Evolutionary conservation across 2,329 filamentous ascomycete genomes (phyloP), one percentile per base, ranked within the genome.

Genomic region (Tolypocladium guangdongense): DNA sequence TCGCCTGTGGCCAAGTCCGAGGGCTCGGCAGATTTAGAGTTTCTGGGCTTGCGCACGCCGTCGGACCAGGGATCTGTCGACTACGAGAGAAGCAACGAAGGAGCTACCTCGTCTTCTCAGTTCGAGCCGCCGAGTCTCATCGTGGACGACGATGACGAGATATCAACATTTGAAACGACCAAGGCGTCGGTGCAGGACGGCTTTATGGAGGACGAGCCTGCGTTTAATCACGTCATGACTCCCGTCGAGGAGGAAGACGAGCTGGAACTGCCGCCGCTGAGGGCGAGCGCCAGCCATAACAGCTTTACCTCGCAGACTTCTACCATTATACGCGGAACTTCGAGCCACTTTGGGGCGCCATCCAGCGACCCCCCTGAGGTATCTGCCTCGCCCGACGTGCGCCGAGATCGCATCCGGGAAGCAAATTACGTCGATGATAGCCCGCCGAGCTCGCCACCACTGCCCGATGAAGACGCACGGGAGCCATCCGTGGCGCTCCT

Each of bases 391-490:
- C 74, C 74, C 2, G 61, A 59, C 38, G 52, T 68, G 7, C 60
- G 60, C 36, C 62, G 56, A 38, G 57, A 54, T 32, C 66, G 65
- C 24, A 57, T 70, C 35, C 67, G 61, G 11, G 62, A 70, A 53
- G 58, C 65, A 14, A 56, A 63, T 24, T 62, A 74, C 65, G 52
- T 70, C 58, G 69, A 68, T 41, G 65, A 70, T 20, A 78, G 75
- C 55, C 74, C 74, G 4, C 73, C 76, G 2, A 78, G 74, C 62
- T 79, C 78, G 6, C 77, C 77, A 5, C 74, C 74, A 0, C 52
- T 65, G 45, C 57, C 54, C 1, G 39, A 56, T 14, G 51, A 41
- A 16, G 58, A 60, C 49, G 54, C 54, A 5, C 55, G 56, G 8
- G 59, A 63, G 37, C 56, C 60, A 1, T 74, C 74, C 3, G 64